These are phyloP conservation scores for Pythium brachiatum DNA, from an alignment of 352 stramenopile genomes.

Conservation along the genomic window DNA sequence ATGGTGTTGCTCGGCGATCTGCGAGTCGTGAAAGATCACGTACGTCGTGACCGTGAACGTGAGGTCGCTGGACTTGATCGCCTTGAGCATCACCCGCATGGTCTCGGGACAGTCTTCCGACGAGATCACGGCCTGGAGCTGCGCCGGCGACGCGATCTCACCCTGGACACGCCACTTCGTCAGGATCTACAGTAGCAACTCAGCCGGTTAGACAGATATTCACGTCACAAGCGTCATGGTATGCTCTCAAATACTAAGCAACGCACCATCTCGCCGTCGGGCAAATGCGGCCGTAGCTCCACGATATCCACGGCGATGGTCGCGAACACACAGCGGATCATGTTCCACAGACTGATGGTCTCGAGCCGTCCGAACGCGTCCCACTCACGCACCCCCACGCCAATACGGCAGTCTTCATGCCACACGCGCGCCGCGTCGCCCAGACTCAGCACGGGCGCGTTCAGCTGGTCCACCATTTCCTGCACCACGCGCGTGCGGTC, in stretches of 20 bases:
- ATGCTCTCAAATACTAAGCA: too few species aligned
- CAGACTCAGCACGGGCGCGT: slow-evolving; percentile 64
- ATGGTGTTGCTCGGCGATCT: slow-evolving; percentile 75
- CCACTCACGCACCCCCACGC: slow-evolving; percentile 77
- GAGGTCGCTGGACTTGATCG: slow-evolving; percentile 80
- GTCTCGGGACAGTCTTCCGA: slow-evolving; percentile 69
- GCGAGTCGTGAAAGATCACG: slow-evolving; percentile 72
- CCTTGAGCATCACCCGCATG: slow-evolving; percentile 62
- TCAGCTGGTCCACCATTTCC: slow-evolving; percentile 80
- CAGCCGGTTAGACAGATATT: too few species aligned
- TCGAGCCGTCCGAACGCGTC: slow-evolving; percentile 64
- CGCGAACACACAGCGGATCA: slow-evolving; percentile 78
- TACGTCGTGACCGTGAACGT: slow-evolving; percentile 85
- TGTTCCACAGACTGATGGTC: slow-evolving; percentile 79
- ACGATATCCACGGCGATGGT: slow-evolving; percentile 79
- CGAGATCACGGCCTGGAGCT: slow-evolving; percentile 56
- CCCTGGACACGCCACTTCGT: slow-evolving; percentile 84
- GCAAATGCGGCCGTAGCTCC: slow-evolving; percentile 68
- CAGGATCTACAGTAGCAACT: slow-evolving; percentile 65
- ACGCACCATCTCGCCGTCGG: slow-evolving; percentile 70
- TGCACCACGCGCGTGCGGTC: slow-evolving; percentile 76
- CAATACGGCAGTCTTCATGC: slow-evolving; percentile 72
- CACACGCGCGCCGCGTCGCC: slow-evolving; percentile 65
- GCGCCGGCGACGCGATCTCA: slow-evolving; percentile 61
- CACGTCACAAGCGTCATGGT: too few species aligned